A percentile compares a stretch with the other conserved stretches of the same genome.
phyloP scores from a whole-genome alignment of 257 asterid species.

The Nyctanthes arbortristis region DNA sequence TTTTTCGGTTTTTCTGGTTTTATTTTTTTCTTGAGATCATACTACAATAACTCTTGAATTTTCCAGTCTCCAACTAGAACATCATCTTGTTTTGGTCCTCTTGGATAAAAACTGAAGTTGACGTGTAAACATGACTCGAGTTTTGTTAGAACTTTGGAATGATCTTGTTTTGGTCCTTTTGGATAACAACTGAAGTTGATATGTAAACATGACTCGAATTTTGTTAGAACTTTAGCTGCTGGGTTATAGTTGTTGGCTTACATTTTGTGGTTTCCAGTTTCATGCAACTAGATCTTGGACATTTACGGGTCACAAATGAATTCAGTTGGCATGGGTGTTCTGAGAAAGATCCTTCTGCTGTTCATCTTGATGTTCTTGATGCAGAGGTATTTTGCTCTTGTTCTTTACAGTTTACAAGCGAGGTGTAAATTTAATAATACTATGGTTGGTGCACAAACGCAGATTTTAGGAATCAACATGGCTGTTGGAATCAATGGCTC shows the following conservation, averaged over 20 bases:
- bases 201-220: background rate
- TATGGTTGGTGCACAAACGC: conserved; percentile 33
- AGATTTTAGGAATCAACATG: conserved; percentile 93
- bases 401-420: conserved; percentile 14
- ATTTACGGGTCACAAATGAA: conserved; percentile 71
- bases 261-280: conserved; percentile 55
- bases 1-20: conserved; percentile 15
- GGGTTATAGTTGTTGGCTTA: conserved; percentile 20
- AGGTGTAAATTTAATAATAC: conserved; percentile 12
- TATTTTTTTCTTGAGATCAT: too few relatives aligned
- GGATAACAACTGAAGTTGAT: background rate
- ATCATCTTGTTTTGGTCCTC: too few relatives aligned
- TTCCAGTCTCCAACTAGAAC: too few relatives aligned
- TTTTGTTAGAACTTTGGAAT: too few relatives aligned
- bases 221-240: background rate
- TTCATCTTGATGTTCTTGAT: conserved; percentile 94
- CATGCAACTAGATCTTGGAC: conserved; percentile 99
- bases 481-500: conserved; percentile 84
- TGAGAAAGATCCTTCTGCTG: conserved; percentile 87
- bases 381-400: conserved; percentile 67
- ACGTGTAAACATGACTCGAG: too few relatives aligned
- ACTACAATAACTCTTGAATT: too few relatives aligned
- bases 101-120: too few relatives aligned
- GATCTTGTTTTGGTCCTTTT: conserved; percentile 3
- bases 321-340: conserved; percentile 89